Conservation (phyloP, 2,329 filamentous ascomycete species). For the Apiospora arundinis region DNA sequence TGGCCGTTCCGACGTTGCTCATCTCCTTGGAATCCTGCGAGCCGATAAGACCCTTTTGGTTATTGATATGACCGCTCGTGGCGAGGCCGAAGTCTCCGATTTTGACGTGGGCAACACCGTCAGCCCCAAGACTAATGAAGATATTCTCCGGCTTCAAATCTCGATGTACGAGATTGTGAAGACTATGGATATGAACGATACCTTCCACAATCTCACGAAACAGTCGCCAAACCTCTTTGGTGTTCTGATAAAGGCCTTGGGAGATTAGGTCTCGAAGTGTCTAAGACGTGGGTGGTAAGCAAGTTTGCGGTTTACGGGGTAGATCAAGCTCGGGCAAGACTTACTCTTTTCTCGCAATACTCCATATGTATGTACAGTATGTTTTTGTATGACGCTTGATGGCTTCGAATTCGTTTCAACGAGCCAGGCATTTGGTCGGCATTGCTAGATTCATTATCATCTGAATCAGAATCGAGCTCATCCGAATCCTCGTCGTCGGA, state of each 20-base stretch:
- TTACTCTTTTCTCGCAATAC: constrained; percentile 87
- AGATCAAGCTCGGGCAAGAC: constrained; percentile 30
- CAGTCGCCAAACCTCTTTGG: constrained; percentile 84
- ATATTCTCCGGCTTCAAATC: constrained; percentile 98
- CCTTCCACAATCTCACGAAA: constrained; percentile 93
- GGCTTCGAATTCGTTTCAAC: constrained; percentile 37
- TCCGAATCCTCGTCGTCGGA: constrained; percentile 54
- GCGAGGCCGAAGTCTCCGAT: constrained; percentile 97
- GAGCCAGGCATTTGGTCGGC: constrained; percentile 24
- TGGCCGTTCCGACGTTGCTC: constrained; percentile 76
- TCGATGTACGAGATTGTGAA: constrained; percentile 86
- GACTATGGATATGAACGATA: constrained; percentile 84
- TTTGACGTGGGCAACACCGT: constrained; percentile 86
- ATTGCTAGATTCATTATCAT: constrained; percentile 43
- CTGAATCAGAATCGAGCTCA: constrained; percentile 53
- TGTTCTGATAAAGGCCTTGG: constrained; percentile 74
- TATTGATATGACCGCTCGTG: constrained; percentile 80
- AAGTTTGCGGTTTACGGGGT: neutral
- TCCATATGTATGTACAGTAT: constrained; percentile 99
- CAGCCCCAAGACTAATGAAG: constrained; percentile 75
- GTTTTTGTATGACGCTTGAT: constrained; percentile 65
- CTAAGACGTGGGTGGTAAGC: constrained; percentile 41
- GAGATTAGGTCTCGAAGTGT: constrained; percentile 89
- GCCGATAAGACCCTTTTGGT: constrained; percentile 56
- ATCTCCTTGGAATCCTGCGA: constrained; percentile 65